Evolutionary conservation across 2,329 filamentous ascomycete genomes (phyloP).

Genomic region (Metarhizium rileyi): DNA sequence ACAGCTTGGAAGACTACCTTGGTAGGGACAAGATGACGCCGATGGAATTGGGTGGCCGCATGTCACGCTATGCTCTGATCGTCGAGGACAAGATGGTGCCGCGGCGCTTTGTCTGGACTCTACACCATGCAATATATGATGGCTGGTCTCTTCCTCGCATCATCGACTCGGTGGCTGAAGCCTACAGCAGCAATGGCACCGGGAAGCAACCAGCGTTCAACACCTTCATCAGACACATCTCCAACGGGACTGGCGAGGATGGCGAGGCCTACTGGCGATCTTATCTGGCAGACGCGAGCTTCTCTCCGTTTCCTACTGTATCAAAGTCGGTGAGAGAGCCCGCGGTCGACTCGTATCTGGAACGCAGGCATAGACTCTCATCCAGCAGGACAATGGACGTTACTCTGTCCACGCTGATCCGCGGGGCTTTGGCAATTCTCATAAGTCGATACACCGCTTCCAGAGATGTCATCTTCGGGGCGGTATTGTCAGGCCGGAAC

Average conservation of each 20-base stretch:
- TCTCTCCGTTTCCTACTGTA: too few species aligned
- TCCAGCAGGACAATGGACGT: conserved; percentile 13
- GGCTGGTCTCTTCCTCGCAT: not conserved
- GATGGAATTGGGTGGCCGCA: too few species aligned
- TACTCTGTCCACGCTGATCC: conserved; percentile 12
- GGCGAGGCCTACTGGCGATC: too few species aligned
- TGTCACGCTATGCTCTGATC: too few species aligned
- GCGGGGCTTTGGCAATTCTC: conserved; percentile 39
- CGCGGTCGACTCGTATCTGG: too few species aligned
- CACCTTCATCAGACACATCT: not conserved
- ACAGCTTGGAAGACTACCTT: too few species aligned
- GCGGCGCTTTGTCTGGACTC: not conserved
- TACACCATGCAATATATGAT: not conserved
- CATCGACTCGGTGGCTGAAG: not conserved
- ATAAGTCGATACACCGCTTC: conserved; percentile 34
- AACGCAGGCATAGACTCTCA: too few species aligned
- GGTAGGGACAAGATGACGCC: too few species aligned
- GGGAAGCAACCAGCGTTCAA: not conserved
- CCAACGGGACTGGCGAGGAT: too few species aligned
- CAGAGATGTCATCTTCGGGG: conserved; percentile 30
- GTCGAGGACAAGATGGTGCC: not conserved
- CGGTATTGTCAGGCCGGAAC: conserved; percentile 30
- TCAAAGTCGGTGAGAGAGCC: too few species aligned
- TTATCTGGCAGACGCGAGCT: too few species aligned
- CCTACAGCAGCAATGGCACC: not conserved